Percentiles rank a stretch among this genome's conserved stretches.
Conservation (phyloP, 306 rosid genomes). For the Prosopis cineraria region DNA sequence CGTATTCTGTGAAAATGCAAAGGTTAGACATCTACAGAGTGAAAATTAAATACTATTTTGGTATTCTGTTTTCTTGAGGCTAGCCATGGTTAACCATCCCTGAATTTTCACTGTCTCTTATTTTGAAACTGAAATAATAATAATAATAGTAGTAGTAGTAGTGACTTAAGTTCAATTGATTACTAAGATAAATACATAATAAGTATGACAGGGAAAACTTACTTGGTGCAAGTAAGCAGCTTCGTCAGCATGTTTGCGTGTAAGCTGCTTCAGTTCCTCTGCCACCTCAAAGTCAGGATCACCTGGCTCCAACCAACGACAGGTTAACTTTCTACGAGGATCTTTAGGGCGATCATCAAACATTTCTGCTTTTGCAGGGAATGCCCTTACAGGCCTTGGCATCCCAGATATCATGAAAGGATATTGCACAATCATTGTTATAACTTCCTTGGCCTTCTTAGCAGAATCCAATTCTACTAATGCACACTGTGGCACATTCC, state of each 20-base stretch:
- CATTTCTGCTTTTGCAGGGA: conserved; percentile 57
- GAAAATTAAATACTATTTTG: no score
- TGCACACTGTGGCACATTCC: conserved; percentile 46
- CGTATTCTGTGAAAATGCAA: no score
- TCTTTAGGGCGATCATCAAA: conserved; percentile 68
- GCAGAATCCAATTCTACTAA: conserved; percentile 50
- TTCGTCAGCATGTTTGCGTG: conserved; percentile 59
- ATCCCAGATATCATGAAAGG: conserved; percentile 71
- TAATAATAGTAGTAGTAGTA: no score
- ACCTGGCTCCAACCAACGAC: conserved; percentile 59
- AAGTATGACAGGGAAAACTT: conserved; percentile 20
- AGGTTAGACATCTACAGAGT: no score
- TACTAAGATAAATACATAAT: background rate
- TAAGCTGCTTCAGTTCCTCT: conserved; percentile 52
- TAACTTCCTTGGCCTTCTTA: conserved; percentile 41
- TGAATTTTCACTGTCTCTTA: background rate
- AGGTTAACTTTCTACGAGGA: conserved; percentile 53
- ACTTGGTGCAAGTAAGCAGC: conserved; percentile 53
- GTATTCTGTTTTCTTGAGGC: background rate
- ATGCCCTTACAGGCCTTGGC: conserved; percentile 66
- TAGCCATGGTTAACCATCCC: background rate
- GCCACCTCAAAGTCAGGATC: conserved; percentile 77
- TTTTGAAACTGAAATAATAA: conserved; percentile 9
- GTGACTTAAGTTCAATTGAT: background rate
- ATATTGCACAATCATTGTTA: conserved; percentile 29